Conservation (phyloP, 2,329 filamentous ascomycete species). For the Penicillium sp. region DNA sequence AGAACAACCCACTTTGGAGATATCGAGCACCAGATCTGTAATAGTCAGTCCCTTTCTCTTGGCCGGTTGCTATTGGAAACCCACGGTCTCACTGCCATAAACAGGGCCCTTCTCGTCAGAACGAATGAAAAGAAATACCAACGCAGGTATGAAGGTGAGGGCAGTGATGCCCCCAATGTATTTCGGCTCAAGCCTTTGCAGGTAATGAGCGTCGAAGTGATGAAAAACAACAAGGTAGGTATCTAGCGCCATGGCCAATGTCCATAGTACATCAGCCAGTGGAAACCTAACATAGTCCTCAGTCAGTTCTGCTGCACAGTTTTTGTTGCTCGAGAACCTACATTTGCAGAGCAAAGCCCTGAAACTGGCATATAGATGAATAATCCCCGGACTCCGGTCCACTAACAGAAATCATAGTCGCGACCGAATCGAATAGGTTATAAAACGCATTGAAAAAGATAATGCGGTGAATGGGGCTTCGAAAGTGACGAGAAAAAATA, state of each 20-base stretch:
- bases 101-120: slow-evolving; percentile 33
- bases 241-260: slow-evolving; percentile 39
- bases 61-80: slow-evolving; percentile 1
- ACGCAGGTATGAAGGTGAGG: slow-evolving; percentile 36
- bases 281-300: slow-evolving; percentile 32
- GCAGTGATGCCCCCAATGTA: slow-evolving; percentile 32
- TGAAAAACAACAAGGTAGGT: slow-evolving; percentile 40
- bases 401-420: slow-evolving; percentile 41
- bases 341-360: slow-evolving; percentile 42
- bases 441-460: slow-evolving; percentile 42
- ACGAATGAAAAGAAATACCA: slow-evolving; percentile 36
- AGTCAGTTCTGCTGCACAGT: neutral
- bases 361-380: slow-evolving; percentile 39
- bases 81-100: slow-evolving; percentile 38
- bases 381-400: slow-evolving; percentile 35
- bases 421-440: slow-evolving; percentile 39
- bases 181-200: slow-evolving; percentile 34
- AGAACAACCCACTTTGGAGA: slow-evolving; percentile 37
- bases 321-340: slow-evolving; percentile 11
- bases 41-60: neutral
- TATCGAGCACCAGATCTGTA: slow-evolving; percentile 42
- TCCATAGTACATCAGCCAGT: slow-evolving; percentile 40
- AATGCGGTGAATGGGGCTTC: slow-evolving; percentile 41
- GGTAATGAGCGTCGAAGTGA: slow-evolving; percentile 32
- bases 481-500: slow-evolving; percentile 33